Conservation (phyloP, 2,329 filamentous ascomycete genomes). For the Aspergillus amoenus region DNA sequence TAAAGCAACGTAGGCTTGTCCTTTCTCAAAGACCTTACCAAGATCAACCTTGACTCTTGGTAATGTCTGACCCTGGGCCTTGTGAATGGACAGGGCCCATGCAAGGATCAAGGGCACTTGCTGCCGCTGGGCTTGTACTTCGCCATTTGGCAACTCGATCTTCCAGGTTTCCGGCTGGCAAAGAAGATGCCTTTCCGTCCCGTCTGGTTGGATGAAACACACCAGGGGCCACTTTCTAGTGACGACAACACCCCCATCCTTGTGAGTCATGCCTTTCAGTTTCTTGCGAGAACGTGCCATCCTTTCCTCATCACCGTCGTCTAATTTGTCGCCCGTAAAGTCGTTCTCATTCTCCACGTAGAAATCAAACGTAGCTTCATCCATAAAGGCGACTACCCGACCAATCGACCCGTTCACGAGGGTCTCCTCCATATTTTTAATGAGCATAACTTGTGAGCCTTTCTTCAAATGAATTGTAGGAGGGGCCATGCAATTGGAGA, state of each 20-base stretch:
- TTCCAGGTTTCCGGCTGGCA: slow-evolving; percentile 93
- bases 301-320: slow-evolving; percentile 45
- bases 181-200: slow-evolving; percentile 71
- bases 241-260: slow-evolving; percentile 49
- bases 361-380: slow-evolving; percentile 59
- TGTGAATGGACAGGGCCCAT: slow-evolving; percentile 97
- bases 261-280: slow-evolving; percentile 54
- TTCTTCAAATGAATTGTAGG: slow-evolving; percentile 78
- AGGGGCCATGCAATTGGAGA: slow-evolving; percentile 92
- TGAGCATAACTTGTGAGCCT: slow-evolving; percentile 97
- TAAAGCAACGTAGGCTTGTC: slow-evolving; percentile 94
- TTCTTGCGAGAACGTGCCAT: slow-evolving; percentile 53
- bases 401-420: slow-evolving; percentile 94
- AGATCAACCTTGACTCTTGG: slow-evolving; percentile 94
- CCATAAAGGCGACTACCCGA: slow-evolving; percentile 80
- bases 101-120: slow-evolving; percentile 88
- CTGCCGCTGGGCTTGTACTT: slow-evolving; percentile 82
- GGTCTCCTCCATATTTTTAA: slow-evolving; percentile 95
- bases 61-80: slow-evolving; percentile 92
- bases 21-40: slow-evolving; percentile 90
- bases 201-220: slow-evolving; percentile 76
- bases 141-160: slow-evolving; percentile 91
- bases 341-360: slow-evolving; percentile 60
- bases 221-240: slow-evolving; percentile 75
- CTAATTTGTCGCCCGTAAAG: slow-evolving; percentile 51